Evolutionary conservation across 192 early-diverging fungal species (phyloP).

Genomic region (Cetraspora pellucida): DNA sequence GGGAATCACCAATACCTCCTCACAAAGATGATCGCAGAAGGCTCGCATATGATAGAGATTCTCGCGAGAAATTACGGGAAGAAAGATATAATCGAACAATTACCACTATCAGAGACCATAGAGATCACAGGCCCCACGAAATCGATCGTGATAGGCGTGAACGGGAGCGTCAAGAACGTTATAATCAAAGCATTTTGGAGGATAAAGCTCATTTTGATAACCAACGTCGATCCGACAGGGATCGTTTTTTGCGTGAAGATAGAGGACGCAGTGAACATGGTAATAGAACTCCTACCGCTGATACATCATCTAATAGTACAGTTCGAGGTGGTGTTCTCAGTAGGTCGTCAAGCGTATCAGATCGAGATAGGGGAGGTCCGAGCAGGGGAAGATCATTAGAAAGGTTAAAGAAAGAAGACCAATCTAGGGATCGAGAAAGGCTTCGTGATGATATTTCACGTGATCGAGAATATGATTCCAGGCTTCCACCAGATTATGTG

Average conservation of each 20-base stretch:
- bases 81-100: constrained; percentile 27
- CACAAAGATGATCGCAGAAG: constrained; percentile 17
- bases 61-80: constrained; percentile 13
- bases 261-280: neutral
- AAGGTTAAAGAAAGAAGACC: constrained; percentile 1
- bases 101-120: neutral
- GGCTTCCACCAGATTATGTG: no score
- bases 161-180: constrained; percentile 15
- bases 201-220: constrained; percentile 17
- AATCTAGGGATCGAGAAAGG: neutral
- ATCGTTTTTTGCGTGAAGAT: constrained; percentile 1
- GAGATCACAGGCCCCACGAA: neutral
- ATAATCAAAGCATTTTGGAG: constrained; percentile 24
- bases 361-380: neutral
- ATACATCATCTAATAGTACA: constrained; percentile 17
- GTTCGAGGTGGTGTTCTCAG: neutral
- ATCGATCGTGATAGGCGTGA: constrained; percentile 18
- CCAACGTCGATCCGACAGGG: neutral
- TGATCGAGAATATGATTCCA: neutral
- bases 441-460: neutral
- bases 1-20: neutral
- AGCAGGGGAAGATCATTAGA: neutral
- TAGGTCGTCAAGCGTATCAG: constrained; percentile 15
- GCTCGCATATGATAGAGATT: neutral
- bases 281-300: neutral